Evolutionary conservation across 2,329 filamentous ascomycete species (phyloP), one percentile per base, ranked within the genome.

Genomic region (Ceratocystis harringtonii): DNA sequence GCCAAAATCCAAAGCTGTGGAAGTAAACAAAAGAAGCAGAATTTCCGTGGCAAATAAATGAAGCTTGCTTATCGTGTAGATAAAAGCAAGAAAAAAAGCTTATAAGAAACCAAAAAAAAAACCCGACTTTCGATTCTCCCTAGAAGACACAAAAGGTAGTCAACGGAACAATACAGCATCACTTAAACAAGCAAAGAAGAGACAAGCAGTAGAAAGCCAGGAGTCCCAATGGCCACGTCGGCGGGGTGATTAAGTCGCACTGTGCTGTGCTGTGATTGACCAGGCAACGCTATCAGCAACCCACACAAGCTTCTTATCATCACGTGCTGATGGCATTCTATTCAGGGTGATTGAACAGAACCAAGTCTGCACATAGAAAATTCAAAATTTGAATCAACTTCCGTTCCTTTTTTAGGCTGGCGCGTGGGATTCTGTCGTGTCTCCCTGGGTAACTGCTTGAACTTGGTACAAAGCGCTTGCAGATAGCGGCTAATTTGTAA

Each of bases 161-260:
- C 2, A 55, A 44, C 15, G 3, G 19, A 8, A 57, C 12, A 64
- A 12, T 41, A 12, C 3, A 41, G 25, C 15, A 57, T 25, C 45
- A 57, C 25, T 62, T 55, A 60, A 65, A 65, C n/a, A 41, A 58
- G 61, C 17, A 58, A 65, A 15, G 61, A 61, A 17, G 63, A 65
- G 22, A 44, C 41, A 57, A 58, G 62, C 48, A 43, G 17, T 12
- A 32, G 19, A 52, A 57, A 64, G 15, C 50, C 48, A 64, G 62
- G 44, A 32, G 43, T 7, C 63, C 10, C 63, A 64, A 50, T 52
- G 36, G 32, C 41, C 61, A 67, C 62, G 62, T 67, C 62, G 65
- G 65, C 62, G 57, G 66, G 66, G 65, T 64, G 58, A 62, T 62
- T 36, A 48, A 48, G n/a, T 25, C 22, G 50, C 32, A 52, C 64